Conservation (phyloP, 108 stramenopile genomes). For the Heterococcus sp. region DNA sequence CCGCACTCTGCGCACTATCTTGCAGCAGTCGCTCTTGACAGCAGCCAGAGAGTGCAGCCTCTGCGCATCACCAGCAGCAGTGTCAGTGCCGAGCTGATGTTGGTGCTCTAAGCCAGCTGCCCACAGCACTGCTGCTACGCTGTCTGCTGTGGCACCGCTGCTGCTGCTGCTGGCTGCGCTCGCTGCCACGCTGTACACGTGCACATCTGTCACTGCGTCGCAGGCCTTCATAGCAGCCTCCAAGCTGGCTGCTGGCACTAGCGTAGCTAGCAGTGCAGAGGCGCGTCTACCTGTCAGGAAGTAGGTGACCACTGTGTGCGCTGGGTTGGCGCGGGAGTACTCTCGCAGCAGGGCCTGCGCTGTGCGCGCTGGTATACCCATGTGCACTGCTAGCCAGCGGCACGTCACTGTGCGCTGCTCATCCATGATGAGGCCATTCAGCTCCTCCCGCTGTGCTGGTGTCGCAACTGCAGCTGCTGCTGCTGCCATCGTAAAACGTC, state of each 20-base stretch:
- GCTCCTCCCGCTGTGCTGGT: no score
- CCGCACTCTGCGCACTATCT: no score
- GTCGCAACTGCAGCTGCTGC: no score
- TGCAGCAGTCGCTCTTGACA: not conserved
- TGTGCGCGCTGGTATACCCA: not conserved
- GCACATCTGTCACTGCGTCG: not conserved
- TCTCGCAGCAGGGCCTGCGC: not conserved
- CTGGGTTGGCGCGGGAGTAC: not conserved
- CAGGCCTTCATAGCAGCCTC: not conserved
- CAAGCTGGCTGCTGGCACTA: not conserved
- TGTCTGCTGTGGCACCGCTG: not conserved
- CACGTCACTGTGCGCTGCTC: not conserved
- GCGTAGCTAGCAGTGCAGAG: not conserved
- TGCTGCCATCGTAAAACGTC: no score
- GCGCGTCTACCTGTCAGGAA: not conserved
- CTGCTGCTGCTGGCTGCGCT: no score
- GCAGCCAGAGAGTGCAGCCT: not conserved
- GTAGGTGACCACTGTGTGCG: not conserved
- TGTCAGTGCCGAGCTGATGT: not conserved
- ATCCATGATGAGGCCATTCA: not conserved
- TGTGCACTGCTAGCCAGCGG: not conserved
- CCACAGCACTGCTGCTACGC: not conserved
- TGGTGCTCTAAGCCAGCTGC: not conserved
- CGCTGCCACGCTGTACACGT: not conserved
- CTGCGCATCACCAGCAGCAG: not conserved